phyloP scores from a whole-genome alignment of 345 rosid species.

The Dipteronia sinensis region DNA sequence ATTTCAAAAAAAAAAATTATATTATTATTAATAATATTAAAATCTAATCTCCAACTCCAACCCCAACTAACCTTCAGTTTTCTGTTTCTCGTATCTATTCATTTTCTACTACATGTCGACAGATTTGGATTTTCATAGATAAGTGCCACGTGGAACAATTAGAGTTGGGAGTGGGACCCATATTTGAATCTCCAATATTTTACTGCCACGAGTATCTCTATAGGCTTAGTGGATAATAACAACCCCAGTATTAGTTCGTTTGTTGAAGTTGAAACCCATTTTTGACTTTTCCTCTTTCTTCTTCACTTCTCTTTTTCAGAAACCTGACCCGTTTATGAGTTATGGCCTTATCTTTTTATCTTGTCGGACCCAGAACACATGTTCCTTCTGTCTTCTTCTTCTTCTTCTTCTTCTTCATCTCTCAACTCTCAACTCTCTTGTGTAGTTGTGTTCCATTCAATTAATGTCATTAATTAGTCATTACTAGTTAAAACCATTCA shows the following conservation, averaged over 20 bases:
- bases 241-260: not conserved
- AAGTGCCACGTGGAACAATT: constrained; percentile 34
- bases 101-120: constrained; percentile 8
- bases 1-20: too few relatives aligned
- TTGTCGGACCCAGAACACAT: constrained; percentile 24
- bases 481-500: too few relatives aligned
- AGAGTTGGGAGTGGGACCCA: constrained; percentile 14
- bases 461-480: too few relatives aligned
- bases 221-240: constrained; percentile 32
- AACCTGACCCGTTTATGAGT: not conserved
- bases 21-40: too few relatives aligned
- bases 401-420: not conserved
- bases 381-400: not conserved
- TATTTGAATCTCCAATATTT: constrained; percentile 21
- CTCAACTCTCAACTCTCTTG: too few relatives aligned
- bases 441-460: too few relatives aligned
- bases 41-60: too few relatives aligned
- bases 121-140: constrained; percentile 13
- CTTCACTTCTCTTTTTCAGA: not conserved
- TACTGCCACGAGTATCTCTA: constrained; percentile 37
- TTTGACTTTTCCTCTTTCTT: not conserved
- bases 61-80: not conserved
- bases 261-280: constrained; percentile 15
- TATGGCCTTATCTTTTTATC: constrained; percentile 41
- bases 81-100: not conserved